Evolutionary conservation across 2,329 filamentous ascomycete genomes (phyloP), one percentile per base, ranked within the genome.

Genomic region (Chaetomiaceae sp.): DNA sequence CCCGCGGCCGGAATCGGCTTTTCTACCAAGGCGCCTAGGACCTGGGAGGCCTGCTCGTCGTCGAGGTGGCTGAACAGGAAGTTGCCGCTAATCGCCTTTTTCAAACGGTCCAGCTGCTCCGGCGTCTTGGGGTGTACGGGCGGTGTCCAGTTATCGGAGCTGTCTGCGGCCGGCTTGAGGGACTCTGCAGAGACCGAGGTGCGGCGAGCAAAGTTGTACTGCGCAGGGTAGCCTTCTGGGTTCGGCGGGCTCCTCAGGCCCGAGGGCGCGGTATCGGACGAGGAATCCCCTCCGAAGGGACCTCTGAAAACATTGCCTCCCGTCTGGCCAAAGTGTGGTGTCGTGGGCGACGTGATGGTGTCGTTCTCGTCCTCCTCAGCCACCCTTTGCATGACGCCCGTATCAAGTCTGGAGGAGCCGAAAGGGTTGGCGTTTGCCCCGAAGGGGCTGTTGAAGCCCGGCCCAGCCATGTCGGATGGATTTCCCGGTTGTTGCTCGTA

Each of bases 131-230:
- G 81, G 69, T 94, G 90, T 64, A 82, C 82, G 2, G 94, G 94
- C 8, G 94, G 90, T 27, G 85, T 81, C 91, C 92, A 99, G 71
- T 89, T 94, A 69, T 94, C 90, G 64, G 89, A 86, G 53, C 83
- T 83, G 56, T 91, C 86, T 29, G 88, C 85, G 45, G 85, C 88
- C 17, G 94, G 94, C 71, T 96, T 95, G 66, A 97, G 79, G 1
- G 92, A 96, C 73, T 99, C 94, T 47, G 94, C 94, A 37, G 94
- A 97, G 49, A 99, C 94, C 3, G 94, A 97, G 36, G 91, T 96
- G 64, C 94, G 89, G 59, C 94, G 88, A 64, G 84, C 88, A 72
- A 96, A 86, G 70, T 95, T 95, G 75, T 96, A 97, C 70, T 97
- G 91, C 63, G 83, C 87, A 52, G 94, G 94, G 67, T 96, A 89